phyloP scores from a whole-genome alignment of 331 rosid species.

The Pyracantha coccinea region DNA sequence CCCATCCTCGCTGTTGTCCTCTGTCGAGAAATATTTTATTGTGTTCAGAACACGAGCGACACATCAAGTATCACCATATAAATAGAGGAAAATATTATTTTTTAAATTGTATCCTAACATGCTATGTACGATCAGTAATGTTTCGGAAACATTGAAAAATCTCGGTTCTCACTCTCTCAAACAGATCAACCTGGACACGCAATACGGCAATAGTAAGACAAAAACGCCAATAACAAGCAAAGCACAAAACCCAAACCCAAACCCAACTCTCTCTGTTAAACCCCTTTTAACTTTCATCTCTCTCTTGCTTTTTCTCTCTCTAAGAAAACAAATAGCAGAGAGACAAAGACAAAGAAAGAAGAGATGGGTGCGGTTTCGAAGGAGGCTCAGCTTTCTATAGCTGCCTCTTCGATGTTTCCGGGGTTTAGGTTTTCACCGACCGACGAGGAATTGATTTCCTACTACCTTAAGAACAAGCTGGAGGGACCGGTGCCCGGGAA shows the following conservation, averaged over 20 bases:
- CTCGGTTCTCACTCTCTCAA: neutral
- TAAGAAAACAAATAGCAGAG: neutral
- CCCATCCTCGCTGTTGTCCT: neutral
- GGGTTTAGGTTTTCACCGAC: constrained; percentile 92
- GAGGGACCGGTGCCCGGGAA: constrained; percentile 49
- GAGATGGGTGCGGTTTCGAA: constrained; percentile 32
- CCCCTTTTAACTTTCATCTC: neutral
- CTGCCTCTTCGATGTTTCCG: constrained; percentile 75
- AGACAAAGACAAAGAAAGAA: neutral
- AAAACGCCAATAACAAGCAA: neutral
- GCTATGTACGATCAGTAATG: rapidly evolving
- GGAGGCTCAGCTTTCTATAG: constrained; percentile 58
- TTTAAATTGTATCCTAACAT: too few relatives aligned
- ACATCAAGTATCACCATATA: too few relatives aligned
- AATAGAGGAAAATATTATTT: too few relatives aligned
- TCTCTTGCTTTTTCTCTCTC: neutral
- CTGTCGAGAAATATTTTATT: too few relatives aligned
- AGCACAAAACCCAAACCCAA: neutral
- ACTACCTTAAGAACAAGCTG: constrained; percentile 66
- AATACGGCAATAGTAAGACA: neutral
- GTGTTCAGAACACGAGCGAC: too few relatives aligned
- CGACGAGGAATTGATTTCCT: constrained; percentile 83
- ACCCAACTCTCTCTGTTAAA: neutral
- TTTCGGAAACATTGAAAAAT: too few relatives aligned
- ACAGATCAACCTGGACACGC: neutral